A percentile compares a stretch with the other conserved stretches of the same genome.
These are phyloP conservation scores for Penicillium sumatraense DNA, from an alignment of 2,329 filamentous ascomycete genomes.

Conservation along the genomic window DNA sequence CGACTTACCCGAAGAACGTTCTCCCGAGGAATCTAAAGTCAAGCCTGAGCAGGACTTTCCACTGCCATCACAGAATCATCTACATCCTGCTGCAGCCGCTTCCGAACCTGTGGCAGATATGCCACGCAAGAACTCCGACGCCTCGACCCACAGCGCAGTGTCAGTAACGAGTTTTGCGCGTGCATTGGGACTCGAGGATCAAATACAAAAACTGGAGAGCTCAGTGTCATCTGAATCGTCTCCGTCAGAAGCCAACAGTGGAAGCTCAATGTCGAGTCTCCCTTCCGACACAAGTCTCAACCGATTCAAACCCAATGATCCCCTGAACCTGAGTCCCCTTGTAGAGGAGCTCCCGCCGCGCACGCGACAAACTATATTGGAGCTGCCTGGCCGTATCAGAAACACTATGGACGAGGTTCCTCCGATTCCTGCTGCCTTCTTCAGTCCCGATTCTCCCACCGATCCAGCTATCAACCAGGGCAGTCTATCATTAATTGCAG, in stretches of 20 bases:
- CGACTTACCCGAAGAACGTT: conserved; percentile 25
- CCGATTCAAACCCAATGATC: conserved; percentile 36
- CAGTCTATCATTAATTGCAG: conserved; percentile 40
- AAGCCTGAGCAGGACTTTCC: conserved; percentile 27
- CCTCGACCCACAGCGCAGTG: conserved; percentile 34
- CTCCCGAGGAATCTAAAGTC: conserved; percentile 16
- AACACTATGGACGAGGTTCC: conserved; percentile 33
- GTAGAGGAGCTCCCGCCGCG: conserved; percentile 59
- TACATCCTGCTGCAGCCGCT: conserved; percentile 26
- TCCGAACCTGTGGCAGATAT: conserved; percentile 16
- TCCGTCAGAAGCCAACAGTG: conserved; percentile 62
- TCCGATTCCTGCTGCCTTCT: conserved; percentile 35
- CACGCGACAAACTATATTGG: conserved; percentile 23
- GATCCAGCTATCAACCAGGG: conserved; percentile 51
- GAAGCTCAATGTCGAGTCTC: conserved; percentile 67
- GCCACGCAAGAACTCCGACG: conserved; percentile 32
- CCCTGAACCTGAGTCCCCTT: conserved; percentile 55
- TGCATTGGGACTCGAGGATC: conserved; percentile 56
- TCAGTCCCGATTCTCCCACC: conserved; percentile 53
- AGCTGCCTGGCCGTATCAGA: conserved; percentile 42
- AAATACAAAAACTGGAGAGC: conserved; percentile 67
- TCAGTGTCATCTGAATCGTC: conserved; percentile 70
- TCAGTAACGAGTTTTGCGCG: conserved; percentile 47
- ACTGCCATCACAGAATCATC: conserved; percentile 17
- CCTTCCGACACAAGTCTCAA: conserved; percentile 46